Evolutionary conservation across 2,329 filamentous ascomycete species (phyloP), one percentile per base, ranked within the genome.

Genomic region (Leptographium lundbergii): DNA sequence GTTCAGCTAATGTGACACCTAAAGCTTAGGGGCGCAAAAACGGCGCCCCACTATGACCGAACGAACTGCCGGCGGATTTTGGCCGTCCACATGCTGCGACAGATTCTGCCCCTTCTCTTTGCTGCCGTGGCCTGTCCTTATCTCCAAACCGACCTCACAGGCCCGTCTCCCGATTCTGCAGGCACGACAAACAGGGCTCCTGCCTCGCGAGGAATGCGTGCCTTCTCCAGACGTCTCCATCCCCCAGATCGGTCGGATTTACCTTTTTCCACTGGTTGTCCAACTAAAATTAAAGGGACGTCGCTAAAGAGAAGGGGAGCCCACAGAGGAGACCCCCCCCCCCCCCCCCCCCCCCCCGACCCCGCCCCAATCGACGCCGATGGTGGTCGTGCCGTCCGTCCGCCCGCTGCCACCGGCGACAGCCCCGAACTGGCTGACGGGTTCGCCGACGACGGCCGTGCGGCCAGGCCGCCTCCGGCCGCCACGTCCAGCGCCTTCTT

Each of bases 401-500:
- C 22, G 10, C n/a, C 7, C 5, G n/a, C 24, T 13, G 7, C 45
- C 45, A 24, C 24, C n/a, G n/a, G n/a, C 45, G 45, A 17, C 22
- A 25, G 24, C 48, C 22, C 48, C 14, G 54, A 29, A n/a, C 11
- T 48, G 1, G 4, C 52, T 10, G 24, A 25, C 24, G 25, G n/a
- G 5, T 19, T 54, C 17, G 27, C 39, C 5, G 25, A 9, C 39
- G 55, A 34, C 10, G 32, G 32, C 32, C 32, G 32, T 34, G 32
- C 32, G 7, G 32, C 32, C 32, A 34, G 32, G 10, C 32, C 32
- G 32, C 32, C 32, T 34, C 32, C 55, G 19, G 7, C 50, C 27
- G 6, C 61, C 59, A 54, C 56, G 51, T 29, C 57, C 4, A 56
- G 54, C 1, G 56, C 61, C 51, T 63, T 66, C 19, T 66, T 79